Percentiles rank a stretch among this genome's conserved stretches.
These are phyloP conservation scores for Colletotrichum camelliae DNA, from an alignment of 2,329 filamentous ascomycete genomes.

Conservation along the genomic window DNA sequence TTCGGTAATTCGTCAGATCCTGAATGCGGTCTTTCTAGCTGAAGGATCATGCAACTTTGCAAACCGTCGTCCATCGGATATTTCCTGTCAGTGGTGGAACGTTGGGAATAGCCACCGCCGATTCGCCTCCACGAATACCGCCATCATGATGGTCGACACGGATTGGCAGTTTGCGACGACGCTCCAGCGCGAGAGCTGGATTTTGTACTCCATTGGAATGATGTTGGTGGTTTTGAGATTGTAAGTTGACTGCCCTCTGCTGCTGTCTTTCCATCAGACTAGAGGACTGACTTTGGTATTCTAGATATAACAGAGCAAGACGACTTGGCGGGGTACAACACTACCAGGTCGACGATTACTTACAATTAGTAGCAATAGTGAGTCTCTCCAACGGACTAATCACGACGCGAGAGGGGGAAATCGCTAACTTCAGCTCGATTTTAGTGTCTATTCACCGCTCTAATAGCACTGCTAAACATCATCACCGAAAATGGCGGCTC, in stretches of 20 bases:
- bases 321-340: neutral
- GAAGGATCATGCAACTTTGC: neutral
- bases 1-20: neutral
- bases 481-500: slow-evolving; percentile 9
- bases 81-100: neutral
- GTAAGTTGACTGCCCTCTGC: neutral
- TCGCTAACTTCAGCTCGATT: neutral
- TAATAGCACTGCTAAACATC: neutral
- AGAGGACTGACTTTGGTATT: neutral
- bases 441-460: slow-evolving; percentile 1
- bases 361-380: slow-evolving; percentile 17
- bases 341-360: slow-evolving; percentile 7
- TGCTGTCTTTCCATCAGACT: too few relatives aligned
- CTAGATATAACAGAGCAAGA: slow-evolving; percentile 5
- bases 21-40: neutral
- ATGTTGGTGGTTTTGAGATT: neutral
- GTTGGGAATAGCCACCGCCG: neutral
- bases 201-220: neutral
- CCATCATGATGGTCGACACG: neutral
- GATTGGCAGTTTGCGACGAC: neutral
- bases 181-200: slow-evolving; percentile 8
- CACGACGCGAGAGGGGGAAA: neutral
- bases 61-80: neutral
- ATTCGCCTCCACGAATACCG: neutral
- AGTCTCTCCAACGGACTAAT: neutral